Base-by-base conservation (phyloP, 129 eudicot species). In the Glebionis coronaria region DNA sequence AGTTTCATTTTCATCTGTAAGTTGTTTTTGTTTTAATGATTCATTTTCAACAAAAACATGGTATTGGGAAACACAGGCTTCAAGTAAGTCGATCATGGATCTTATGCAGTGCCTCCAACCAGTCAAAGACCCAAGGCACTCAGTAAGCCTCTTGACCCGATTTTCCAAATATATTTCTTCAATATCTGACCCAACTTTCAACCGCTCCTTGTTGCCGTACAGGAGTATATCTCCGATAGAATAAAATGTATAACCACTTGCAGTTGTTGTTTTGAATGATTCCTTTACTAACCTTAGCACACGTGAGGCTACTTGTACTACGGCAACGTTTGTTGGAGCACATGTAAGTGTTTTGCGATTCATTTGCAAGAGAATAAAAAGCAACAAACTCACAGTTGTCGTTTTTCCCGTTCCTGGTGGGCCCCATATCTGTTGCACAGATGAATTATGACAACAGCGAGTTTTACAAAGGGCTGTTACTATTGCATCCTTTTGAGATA, bases 81-180 rank as follows among this genome's bases (percentile, higher is more conserved):
- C 80, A 21, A 88, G 86, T 56, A 88, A 78, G 70, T 56, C 80
- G 38, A 76, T 72, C 91, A 80, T 88, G 14, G 86, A 73, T 40
- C 47, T 44, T 7, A 84, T 19, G 58, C 80, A 79, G 44, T 78
- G 74, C 73, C 15, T 83, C 94, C 94, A 87, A 28, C 88, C 95
- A 21, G 82, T 84, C 5, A 74, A 29, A 16, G 80, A 61, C 42
- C 66, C 82, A 12, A 87, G 56, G 65, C 85, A 81, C 55, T 79
- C 81, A 1, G 62, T 18, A 72, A 88, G 82, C 71, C 76, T 78
- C 28, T 78, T 50, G 18, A 78, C 82, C 59, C 95, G 81, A 73
- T 80, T 28, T 15, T 88, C 96, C 16, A 88, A 35, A 61, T 50
- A 78, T 19, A 88, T 73, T 2, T 82, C 79, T 64, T 82, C 78